Evolutionary conservation across 1,284 basidiomycete genomes (phyloP).

Genomic region (Naganishia sp.): DNA sequence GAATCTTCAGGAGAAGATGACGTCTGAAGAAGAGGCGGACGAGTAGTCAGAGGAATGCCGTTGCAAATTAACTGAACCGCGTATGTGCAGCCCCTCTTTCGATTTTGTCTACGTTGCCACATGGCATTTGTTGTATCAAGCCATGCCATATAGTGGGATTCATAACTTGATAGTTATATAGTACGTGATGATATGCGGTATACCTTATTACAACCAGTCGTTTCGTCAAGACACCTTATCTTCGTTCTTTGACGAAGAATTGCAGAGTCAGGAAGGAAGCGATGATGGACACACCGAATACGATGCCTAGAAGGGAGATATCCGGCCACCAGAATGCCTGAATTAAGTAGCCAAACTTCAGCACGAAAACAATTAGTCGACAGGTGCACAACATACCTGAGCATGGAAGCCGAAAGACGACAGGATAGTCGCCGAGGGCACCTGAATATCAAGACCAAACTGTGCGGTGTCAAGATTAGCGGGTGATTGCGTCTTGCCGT

Average conservation of each 20-base stretch:
- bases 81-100: not conserved
- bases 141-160: not conserved
- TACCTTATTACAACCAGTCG: slow-evolving; percentile 7
- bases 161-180: not conserved
- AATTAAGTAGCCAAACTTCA: not conserved
- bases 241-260: slow-evolving; percentile 84
- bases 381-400: slow-evolving; percentile 59
- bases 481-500: too few species aligned
- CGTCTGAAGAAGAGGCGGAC: slow-evolving; percentile 23
- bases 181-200: slow-evolving; percentile 6
- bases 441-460: slow-evolving; percentile 87
- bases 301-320: slow-evolving; percentile 75
- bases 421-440: slow-evolving; percentile 88
- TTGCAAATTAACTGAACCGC: not conserved
- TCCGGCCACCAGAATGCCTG: slow-evolving; percentile 97
- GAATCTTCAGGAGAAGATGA: slow-evolving; percentile 37
- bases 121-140: not conserved
- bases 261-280: slow-evolving; percentile 78
- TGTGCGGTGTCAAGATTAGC: slow-evolving; percentile 43
- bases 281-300: slow-evolving; percentile 74
- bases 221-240: slow-evolving; percentile 55
- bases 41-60: not conserved
- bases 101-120: not conserved
- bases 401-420: slow-evolving; percentile 85
- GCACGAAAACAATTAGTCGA: not conserved